Evolutionary conservation across 1,284 basidiomycete species (phyloP).

Genomic region (Naganishia liquefaciens): DNA sequence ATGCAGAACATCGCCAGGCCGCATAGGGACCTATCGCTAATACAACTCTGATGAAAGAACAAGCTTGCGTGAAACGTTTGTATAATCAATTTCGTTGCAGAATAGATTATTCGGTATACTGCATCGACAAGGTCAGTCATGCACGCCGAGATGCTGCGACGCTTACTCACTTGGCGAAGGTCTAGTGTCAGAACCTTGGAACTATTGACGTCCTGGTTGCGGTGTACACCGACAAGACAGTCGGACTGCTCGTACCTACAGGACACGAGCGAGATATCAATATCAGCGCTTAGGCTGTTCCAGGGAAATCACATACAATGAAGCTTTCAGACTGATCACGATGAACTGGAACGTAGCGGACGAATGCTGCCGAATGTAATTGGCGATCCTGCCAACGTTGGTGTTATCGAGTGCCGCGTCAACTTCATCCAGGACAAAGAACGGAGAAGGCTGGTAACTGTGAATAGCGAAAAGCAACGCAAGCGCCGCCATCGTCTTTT

Average conservation of each 20-base stretch:
- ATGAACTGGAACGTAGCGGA: conserved; percentile 87
- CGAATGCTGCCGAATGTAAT: conserved; percentile 80
- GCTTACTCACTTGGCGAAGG: conserved; percentile 62
- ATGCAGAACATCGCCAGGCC: no score
- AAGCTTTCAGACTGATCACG: conserved; percentile 81
- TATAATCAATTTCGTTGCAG: no score
- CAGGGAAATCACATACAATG: conserved; percentile 41
- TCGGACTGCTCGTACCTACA: conserved; percentile 81
- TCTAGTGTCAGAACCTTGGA: conserved; percentile 85
- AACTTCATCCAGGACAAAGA: conserved; percentile 98
- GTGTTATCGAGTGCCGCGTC: conserved; percentile 96
- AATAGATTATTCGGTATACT: no score
- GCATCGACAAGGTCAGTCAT: no score
- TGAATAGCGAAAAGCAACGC: conserved; percentile 96
- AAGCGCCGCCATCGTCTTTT: conserved; percentile 96
- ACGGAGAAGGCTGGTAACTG: conserved; percentile 95
- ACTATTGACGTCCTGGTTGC: conserved; percentile 90
- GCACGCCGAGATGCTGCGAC: no score
- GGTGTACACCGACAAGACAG: conserved; percentile 88
- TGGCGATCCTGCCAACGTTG: conserved; percentile 88
- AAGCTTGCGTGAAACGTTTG: no score
- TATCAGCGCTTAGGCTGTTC: not conserved
- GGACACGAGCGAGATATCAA: not conserved
- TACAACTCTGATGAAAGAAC: no score
- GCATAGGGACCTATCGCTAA: no score